These are phyloP conservation scores for Hygrophoropsis aurantiaca DNA, from an alignment of 768 basidiomycete species.

Conservation along the genomic window DNA sequence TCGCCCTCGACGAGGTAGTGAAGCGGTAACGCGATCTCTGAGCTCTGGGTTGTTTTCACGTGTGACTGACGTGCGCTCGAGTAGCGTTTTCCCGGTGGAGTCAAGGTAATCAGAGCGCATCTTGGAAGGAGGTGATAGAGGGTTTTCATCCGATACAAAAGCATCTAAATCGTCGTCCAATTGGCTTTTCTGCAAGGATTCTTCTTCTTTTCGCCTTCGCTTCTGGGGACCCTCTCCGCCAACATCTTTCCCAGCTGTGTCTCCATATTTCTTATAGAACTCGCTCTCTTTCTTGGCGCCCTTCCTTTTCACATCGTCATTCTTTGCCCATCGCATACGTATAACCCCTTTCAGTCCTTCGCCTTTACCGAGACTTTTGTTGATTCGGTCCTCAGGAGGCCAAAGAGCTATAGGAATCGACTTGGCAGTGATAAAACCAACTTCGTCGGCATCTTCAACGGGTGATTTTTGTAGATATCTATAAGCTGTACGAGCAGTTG, in stretches of 20 bases:
- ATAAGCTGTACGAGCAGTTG: conserved; percentile 52
- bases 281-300: conserved; percentile 72
- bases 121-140: conserved; percentile 52
- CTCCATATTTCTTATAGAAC: conserved; percentile 78
- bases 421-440: conserved; percentile 62
- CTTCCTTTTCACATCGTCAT: conserved; percentile 73
- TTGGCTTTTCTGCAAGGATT: conserved; percentile 36
- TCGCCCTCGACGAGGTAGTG: conserved; percentile 41
- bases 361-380: conserved; percentile 65
- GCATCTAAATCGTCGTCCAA: conserved; percentile 71
- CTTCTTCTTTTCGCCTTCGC: conserved; percentile 36
- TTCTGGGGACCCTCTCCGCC: conserved; percentile 37
- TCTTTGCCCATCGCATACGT: conserved; percentile 74
- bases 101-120: conserved; percentile 69
- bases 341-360: conserved; percentile 66
- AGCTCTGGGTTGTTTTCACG: conserved; percentile 40
- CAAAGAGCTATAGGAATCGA: conserved; percentile 72
- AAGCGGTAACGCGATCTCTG: conserved; percentile 45
- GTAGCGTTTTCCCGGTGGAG: conserved; percentile 47
- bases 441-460: conserved; percentile 49
- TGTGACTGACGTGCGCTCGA: conserved; percentile 54
- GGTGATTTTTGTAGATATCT: conserved; percentile 50
- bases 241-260: conserved; percentile 59
- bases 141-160: conserved; percentile 54
- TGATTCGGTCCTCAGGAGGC: conserved; percentile 80